Conservation (phyloP, 257 asterid species). For the Lycium ferocissimum region DNA sequence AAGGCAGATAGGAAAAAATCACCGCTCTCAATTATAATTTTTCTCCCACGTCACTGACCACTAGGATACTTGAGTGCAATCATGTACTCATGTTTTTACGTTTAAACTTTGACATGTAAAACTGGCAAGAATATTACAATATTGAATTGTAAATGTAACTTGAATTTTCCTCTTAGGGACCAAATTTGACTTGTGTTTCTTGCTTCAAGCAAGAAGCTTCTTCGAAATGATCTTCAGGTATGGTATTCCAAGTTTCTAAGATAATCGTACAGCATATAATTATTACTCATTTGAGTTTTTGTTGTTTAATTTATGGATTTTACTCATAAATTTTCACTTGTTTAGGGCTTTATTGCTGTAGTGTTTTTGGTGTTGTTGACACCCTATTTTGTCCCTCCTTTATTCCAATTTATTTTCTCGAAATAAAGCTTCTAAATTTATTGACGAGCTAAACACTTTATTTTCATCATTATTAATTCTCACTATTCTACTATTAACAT, state of each 20-base stretch:
- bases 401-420: no score
- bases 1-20: not conserved
- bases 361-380: no score
- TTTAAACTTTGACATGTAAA: not conserved
- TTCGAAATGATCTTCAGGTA: constrained; percentile 6
- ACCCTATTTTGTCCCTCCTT: no score
- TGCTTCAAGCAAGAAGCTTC: not conserved
- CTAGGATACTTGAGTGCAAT: not conserved
- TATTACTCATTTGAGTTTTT: no score
- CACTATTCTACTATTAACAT: no score
- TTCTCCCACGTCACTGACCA: not conserved
- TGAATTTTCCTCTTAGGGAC: not conserved
- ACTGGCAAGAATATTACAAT: not conserved
- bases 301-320: no score
- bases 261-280: no score
- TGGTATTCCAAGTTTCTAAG: not conserved
- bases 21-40: not conserved
- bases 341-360: no score
- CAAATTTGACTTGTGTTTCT: not conserved
- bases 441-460: no score
- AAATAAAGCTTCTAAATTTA: no score
- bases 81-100: not conserved
- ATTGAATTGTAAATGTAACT: not conserved
- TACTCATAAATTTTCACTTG: no score
- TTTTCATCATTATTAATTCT: no score